Conservation (phyloP, 345 rosid genomes). For the Conringia planisiliqua region DNA sequence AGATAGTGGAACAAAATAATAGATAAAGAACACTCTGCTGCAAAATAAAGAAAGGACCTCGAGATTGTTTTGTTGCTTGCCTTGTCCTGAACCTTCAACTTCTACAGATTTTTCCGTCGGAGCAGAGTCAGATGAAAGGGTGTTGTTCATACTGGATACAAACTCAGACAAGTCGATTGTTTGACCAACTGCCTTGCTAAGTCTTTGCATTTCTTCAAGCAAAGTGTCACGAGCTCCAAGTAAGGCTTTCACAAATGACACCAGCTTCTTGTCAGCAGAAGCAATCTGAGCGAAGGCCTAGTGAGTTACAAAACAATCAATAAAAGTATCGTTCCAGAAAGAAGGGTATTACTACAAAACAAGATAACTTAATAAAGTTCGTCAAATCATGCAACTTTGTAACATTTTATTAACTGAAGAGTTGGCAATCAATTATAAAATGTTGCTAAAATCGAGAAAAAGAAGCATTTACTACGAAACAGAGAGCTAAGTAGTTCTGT, state of each 20-base stretch:
- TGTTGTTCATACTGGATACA: constrained; percentile 45
- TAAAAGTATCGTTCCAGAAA: not conserved
- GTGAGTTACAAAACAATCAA: constrained; percentile 34
- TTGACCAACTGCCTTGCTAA: constrained; percentile 60
- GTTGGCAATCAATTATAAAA: not conserved
- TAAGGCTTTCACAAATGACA: constrained; percentile 62
- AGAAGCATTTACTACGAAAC: not conserved
- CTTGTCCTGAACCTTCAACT: constrained; percentile 50
- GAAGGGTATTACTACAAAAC: not conserved
- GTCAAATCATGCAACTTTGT: constrained; percentile 3
- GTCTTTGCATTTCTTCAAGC: constrained; percentile 61
- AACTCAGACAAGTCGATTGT: constrained; percentile 60
- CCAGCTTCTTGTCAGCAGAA: constrained; percentile 48
- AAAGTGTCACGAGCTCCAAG: constrained; percentile 66
- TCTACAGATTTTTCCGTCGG: constrained; percentile 39
- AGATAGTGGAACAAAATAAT: not conserved
- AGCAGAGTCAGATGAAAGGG: constrained; percentile 42
- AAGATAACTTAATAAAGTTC: not conserved
- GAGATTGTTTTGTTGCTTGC: constrained; percentile 58
- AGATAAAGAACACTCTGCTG: constrained; percentile 15
- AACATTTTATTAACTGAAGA: not conserved
- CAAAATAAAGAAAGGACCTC: constrained; percentile 69
- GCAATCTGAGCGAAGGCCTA: constrained; percentile 44
- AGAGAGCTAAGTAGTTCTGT: not conserved
- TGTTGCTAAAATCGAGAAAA: not conserved